Evolutionary conservation across 1,139 yeast genomes (phyloP).

Genomic region (Hemisphaericaspora subhashii): DNA sequence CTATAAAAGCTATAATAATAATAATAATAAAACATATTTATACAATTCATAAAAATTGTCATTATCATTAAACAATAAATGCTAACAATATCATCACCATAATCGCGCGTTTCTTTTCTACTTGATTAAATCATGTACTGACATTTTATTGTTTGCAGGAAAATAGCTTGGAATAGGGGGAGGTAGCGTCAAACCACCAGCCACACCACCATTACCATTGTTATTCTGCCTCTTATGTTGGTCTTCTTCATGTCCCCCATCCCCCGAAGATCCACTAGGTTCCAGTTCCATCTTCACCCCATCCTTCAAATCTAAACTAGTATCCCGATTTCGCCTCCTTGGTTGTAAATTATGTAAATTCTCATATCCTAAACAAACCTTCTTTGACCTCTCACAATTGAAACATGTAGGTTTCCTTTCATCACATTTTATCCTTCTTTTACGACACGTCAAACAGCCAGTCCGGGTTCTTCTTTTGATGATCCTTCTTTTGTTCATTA

Average conservation of each 20-base stretch:
- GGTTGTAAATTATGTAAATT: constrained; percentile 18
- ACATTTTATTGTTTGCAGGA: constrained; percentile 3
- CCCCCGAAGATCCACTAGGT: neutral
- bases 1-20: too few relatives aligned
- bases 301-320: constrained; percentile 12
- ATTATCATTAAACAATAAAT: neutral
- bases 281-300: neutral
- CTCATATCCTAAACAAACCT: constrained; percentile 70
- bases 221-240: neutral
- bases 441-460: constrained; percentile 74
- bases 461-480: constrained; percentile 63
- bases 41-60: neutral
- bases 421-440: constrained; percentile 72
- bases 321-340: constrained; percentile 13
- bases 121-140: constrained; percentile 6
- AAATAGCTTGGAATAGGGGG: constrained; percentile 8
- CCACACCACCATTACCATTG: neutral
- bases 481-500: constrained; percentile 41
- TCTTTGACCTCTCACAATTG: constrained; percentile 71
- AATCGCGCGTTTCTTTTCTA: neutral
- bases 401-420: constrained; percentile 72
- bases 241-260: too few relatives aligned
- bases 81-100: too few relatives aligned
- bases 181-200: constrained; percentile 3
- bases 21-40: too few relatives aligned